A percentile compares a stretch with the other conserved stretches of the same genome.
Conservation (phyloP, 2,329 filamentous ascomycete species). For the Alternaria triticina region DNA sequence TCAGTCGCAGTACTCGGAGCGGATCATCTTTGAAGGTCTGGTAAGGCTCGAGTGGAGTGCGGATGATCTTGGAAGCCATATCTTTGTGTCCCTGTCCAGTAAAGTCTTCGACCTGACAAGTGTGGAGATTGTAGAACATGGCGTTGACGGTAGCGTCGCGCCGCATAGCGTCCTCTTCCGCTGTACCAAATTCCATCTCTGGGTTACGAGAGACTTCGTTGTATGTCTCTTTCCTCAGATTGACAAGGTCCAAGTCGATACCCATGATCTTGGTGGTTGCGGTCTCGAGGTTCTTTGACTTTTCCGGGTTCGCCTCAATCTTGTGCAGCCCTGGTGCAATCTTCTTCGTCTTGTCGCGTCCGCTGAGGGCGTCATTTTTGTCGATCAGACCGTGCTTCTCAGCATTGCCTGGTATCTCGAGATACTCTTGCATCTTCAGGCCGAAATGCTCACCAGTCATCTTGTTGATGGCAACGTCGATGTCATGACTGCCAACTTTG, state of each 20-base stretch:
- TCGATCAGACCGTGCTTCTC: conserved; percentile 64
- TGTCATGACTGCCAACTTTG: conserved; percentile 74
- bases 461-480: conserved; percentile 83
- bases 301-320: conserved; percentile 90
- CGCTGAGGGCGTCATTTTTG: conserved; percentile 44
- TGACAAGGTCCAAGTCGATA: conserved; percentile 92
- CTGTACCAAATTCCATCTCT: conserved; percentile 90
- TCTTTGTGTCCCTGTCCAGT: conserved; percentile 76
- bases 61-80: conserved; percentile 73
- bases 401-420: conserved; percentile 65
- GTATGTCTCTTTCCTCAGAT: conserved; percentile 90
- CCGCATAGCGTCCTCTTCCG: conserved; percentile 85
- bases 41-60: conserved; percentile 84
- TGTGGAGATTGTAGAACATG: conserved; percentile 92
- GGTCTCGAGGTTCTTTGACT: conserved; percentile 95
- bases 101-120: conserved; percentile 80
- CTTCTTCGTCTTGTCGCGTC: conserved; percentile 59
- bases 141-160: conserved; percentile 95
- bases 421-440: conserved; percentile 71
- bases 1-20: conserved; percentile 80
- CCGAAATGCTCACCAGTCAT: conserved; percentile 84
- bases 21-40: conserved; percentile 97
- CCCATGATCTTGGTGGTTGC: conserved; percentile 85
- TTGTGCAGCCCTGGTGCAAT: conserved; percentile 78
- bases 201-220: conserved; percentile 88